These are phyloP conservation scores for Dendrothele bispora DNA, from an alignment of 768 basidiomycete species.

Conservation along the genomic window DNA sequence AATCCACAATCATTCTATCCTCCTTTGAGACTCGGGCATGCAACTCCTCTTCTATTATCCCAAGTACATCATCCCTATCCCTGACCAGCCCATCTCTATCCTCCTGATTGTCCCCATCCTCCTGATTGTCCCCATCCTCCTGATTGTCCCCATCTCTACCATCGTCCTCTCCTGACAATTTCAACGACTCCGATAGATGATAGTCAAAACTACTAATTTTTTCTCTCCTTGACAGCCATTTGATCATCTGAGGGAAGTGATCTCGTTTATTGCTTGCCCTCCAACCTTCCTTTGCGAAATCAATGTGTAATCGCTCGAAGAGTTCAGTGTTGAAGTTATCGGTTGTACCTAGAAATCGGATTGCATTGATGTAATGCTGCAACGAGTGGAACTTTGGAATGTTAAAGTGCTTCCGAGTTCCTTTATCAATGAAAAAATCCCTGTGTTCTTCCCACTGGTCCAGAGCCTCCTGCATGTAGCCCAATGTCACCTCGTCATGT, in stretches of 20 bases:
- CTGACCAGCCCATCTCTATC: too few relatives aligned
- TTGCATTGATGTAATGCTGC: slow-evolving; percentile 20
- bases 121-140: too few relatives aligned
- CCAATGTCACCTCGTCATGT: slow-evolving; percentile 2
- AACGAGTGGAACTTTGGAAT: slow-evolving; percentile 27
- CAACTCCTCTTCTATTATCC: too few relatives aligned
- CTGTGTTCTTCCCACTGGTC: background rate
- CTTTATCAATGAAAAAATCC: background rate
- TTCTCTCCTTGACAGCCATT: slow-evolving; percentile 7
- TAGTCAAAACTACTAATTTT: too few relatives aligned
- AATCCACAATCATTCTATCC: too few relatives aligned
- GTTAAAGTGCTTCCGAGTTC: slow-evolving; percentile 24
- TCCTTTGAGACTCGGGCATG: too few relatives aligned
- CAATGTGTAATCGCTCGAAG: slow-evolving; percentile 29
- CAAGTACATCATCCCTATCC: too few relatives aligned
- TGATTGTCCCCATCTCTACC: too few relatives aligned
- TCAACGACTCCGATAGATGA: too few relatives aligned
- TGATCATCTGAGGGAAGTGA: slow-evolving; percentile 14
- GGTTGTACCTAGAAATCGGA: slow-evolving; percentile 15
- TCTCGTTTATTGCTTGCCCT: slow-evolving; percentile 1
- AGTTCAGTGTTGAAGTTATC: slow-evolving; percentile 27
- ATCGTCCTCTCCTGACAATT: too few relatives aligned
- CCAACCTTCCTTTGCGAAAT: slow-evolving; percentile 22
- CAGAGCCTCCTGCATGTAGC: background rate
- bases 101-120: too few relatives aligned